Conservation (phyloP, 1,284 basidiomycete genomes). For the Rhodotorula sp. region DNA sequence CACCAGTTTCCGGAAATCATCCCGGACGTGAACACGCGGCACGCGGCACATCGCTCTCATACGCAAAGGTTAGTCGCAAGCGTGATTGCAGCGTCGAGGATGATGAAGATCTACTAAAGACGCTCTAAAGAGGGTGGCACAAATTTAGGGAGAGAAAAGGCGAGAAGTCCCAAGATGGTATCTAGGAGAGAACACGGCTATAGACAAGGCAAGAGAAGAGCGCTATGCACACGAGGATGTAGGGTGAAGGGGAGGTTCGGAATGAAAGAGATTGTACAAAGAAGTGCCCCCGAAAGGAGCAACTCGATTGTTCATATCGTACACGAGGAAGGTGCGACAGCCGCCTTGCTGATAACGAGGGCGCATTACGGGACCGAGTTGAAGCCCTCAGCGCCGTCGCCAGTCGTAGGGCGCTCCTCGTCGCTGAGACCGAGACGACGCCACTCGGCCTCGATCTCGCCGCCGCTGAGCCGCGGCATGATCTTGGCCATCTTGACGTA, state of each 20-base stretch:
- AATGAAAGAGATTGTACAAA: neutral
- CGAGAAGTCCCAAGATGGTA: neutral
- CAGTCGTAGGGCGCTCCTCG: slow-evolving; percentile 2
- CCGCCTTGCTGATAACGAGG: neutral
- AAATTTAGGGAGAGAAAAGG: neutral
- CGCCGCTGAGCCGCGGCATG: slow-evolving; percentile 37
- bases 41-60: no score
- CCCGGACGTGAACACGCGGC: no score
- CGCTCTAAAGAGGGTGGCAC: neutral
- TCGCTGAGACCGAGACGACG: slow-evolving; percentile 32
- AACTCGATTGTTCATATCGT: neutral
- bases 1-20: no score
- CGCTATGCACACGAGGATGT: neutral
- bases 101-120: no score
- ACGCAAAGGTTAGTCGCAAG: no score
- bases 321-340: neutral
- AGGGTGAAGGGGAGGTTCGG: neutral
- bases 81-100: no score
- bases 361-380: neutral
- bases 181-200: neutral
- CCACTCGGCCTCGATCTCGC: slow-evolving; percentile 41
- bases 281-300: neutral
- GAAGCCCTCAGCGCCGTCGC: neutral
- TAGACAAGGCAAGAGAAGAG: neutral
- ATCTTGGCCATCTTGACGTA: slow-evolving; percentile 41